phyloP scores from a whole-genome alignment of 106 monocot species.

The Alisma plantagoaquatica region DNA sequence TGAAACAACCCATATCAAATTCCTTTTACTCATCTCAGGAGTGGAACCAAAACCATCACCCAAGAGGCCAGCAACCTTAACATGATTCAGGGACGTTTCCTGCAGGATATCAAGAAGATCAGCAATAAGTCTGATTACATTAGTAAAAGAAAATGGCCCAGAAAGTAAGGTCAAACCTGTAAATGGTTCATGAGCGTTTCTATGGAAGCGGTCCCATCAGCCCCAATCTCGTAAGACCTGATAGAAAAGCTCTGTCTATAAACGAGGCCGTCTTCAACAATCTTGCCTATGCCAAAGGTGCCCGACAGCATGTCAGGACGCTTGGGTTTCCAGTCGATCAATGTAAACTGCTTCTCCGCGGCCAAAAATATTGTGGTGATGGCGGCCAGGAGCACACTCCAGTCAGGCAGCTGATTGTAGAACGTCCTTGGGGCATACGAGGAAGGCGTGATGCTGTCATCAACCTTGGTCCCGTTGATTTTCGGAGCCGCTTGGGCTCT shows the following conservation, averaged over 20 bases:
- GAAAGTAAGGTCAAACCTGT: slow-evolving; percentile 40
- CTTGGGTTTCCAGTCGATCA: slow-evolving; percentile 76
- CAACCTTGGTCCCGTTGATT: slow-evolving; percentile 44
- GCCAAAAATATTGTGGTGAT: slow-evolving; percentile 82
- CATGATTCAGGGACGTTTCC: slow-evolving; percentile 92
- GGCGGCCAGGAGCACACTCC: slow-evolving; percentile 84
- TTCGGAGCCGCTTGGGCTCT: slow-evolving; percentile 52
- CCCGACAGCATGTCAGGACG: slow-evolving; percentile 81
- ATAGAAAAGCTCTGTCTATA: slow-evolving; percentile 86
- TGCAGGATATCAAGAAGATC: slow-evolving; percentile 12
- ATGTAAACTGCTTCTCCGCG: slow-evolving; percentile 82
- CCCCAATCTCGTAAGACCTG: slow-evolving; percentile 89
- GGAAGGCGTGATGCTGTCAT: slow-evolving; percentile 20
- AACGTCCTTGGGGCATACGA: slow-evolving; percentile 54
- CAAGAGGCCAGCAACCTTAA: slow-evolving; percentile 53
- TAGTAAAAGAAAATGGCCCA: neutral
- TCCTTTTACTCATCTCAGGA: slow-evolving; percentile 72
- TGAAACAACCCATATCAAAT: slow-evolving; percentile 62
- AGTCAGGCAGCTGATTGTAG: slow-evolving; percentile 87
- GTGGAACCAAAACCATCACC: slow-evolving; percentile 89
- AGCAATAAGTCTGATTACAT: neutral
- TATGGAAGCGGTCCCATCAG: slow-evolving; percentile 83
- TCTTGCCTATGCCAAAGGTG: slow-evolving; percentile 55
- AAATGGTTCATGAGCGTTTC: slow-evolving; percentile 96
- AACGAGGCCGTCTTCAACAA: slow-evolving; percentile 54